Evolutionary conservation across 2,329 filamentous ascomycete genomes (phyloP), one percentile per base, ranked within the genome.

Genomic region (Aspergillus puulaauensis): DNA sequence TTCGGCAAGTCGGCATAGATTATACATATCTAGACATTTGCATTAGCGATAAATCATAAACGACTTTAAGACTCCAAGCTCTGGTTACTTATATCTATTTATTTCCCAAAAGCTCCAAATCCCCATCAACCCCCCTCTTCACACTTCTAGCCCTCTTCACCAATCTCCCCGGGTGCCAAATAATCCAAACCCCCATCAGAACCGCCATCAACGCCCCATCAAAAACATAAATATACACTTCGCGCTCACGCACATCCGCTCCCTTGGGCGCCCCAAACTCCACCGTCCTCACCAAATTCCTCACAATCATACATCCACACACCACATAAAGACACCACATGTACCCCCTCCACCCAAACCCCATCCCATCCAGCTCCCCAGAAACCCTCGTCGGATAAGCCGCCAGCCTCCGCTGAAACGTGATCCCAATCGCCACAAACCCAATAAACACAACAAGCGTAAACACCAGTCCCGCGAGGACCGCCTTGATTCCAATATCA

Each of bases 151-250:
- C 27, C 39, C 48, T 45, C 51, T 52, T 40, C 27, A 61, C 43
- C 48, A 62, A 31, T 19, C 48, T 35, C 11, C 67, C 69, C 4
- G 69, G 68, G 64, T 71, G 68, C 52, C 57, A 67, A 7, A 69
- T 46, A 14, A 64, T 23, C 43, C 70, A 59, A 4, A 67, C 50
- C 6, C 61, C 39, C 57, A 70, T 61, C 1, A 61, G 43, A n/a
- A 65, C 9, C 3, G 60, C 60, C 68, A 73, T 70, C 37, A 70
- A 50, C 27, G 60, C 61, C 8, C 64, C 70, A 65, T 73, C 71
- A 57, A 72, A 73, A 0, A 73, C 61, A 59, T 72, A 73, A 3
- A 73, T 68, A 58, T 64, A 68, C 15, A 31, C 68, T 60, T 73
- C 71, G 15, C 64, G 56, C 3, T 52, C 62, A 12, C 64, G 63